phyloP scores from a whole-genome alignment of 2,329 filamentous ascomycete species.

The Clarireedia homoeocarpa region DNA sequence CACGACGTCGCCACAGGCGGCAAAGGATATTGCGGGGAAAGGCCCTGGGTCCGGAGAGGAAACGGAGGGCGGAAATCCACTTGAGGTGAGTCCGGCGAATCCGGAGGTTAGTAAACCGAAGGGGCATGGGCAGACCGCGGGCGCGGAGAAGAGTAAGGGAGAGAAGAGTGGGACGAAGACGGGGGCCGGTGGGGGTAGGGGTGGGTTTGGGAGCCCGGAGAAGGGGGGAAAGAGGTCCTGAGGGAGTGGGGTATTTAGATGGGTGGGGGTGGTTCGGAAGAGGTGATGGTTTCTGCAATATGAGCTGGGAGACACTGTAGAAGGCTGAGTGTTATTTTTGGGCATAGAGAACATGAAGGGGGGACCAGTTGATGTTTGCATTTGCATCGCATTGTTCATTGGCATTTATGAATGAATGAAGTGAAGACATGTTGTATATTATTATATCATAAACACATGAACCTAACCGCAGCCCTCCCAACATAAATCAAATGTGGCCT shows the following conservation, averaged over 20 bases:
- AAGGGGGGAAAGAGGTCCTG: constrained; percentile 27
- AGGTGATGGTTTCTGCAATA: neutral
- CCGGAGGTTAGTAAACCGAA: constrained; percentile 45
- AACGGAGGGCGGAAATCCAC: constrained; percentile 34
- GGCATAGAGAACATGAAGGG: no score
- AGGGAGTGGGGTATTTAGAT: constrained; percentile 11
- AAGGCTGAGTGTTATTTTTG: neutral
- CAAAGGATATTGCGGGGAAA: constrained; percentile 36
- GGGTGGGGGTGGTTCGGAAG: neutral
- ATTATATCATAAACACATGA: no score
- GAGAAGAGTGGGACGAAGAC: constrained; percentile 8
- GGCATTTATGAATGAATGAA: no score
- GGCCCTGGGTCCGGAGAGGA: neutral
- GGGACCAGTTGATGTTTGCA: no score
- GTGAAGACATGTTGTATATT: no score
- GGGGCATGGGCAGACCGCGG: constrained; percentile 33
- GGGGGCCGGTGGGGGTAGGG: constrained; percentile 20
- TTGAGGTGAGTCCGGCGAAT: constrained; percentile 56
- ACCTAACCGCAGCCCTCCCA: no score
- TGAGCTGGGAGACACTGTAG: neutral
- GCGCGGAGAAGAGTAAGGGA: constrained; percentile 31
- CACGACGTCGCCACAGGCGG: constrained; percentile 33
- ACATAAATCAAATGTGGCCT: no score
- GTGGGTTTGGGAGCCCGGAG: constrained; percentile 32
- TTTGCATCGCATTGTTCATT: no score